A percentile compares a stretch with the other conserved stretches of the same genome.
Evolutionary conservation across 139 green algal species (phyloP).

Genomic region (Monoraphidium neglectum): DNA sequence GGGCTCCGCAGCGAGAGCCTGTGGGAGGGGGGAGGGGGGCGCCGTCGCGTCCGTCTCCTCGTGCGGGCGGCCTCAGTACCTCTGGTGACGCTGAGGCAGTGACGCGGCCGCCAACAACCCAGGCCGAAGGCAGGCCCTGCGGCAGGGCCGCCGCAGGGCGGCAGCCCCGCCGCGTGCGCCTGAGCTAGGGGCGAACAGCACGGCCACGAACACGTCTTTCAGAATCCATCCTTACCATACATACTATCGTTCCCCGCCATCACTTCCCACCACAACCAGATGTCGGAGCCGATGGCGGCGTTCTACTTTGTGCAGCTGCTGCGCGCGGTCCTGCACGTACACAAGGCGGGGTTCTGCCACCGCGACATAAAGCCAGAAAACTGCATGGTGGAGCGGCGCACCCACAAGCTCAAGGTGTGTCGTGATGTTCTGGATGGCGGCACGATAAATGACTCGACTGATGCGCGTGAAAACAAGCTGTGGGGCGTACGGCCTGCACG

Average conservation of each 20-base stretch:
- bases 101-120: too few species aligned
- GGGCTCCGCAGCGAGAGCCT: background rate
- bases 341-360: conserved; percentile 80
- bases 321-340: conserved; percentile 59
- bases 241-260: background rate
- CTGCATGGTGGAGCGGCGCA: conserved; percentile 65
- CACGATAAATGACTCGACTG: too few species aligned
- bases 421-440: too few species aligned
- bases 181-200: background rate
- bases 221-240: background rate
- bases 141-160: background rate
- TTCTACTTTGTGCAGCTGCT: conserved; percentile 78
- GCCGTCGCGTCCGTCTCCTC: too few species aligned
- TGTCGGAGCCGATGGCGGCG: conserved; percentile 2
- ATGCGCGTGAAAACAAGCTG: too few species aligned
- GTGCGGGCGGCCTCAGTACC: too few species aligned
- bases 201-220: background rate
- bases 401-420: conserved; percentile 16
- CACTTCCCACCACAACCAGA: background rate
- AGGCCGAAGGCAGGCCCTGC: background rate
- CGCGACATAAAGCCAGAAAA: conserved; percentile 70
- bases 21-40: background rate
- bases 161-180: background rate
- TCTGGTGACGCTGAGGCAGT: too few species aligned
- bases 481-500: too few species aligned